Evolutionary conservation across 1,284 basidiomycete genomes (phyloP).

Genomic region (Irpex lacteus): DNA sequence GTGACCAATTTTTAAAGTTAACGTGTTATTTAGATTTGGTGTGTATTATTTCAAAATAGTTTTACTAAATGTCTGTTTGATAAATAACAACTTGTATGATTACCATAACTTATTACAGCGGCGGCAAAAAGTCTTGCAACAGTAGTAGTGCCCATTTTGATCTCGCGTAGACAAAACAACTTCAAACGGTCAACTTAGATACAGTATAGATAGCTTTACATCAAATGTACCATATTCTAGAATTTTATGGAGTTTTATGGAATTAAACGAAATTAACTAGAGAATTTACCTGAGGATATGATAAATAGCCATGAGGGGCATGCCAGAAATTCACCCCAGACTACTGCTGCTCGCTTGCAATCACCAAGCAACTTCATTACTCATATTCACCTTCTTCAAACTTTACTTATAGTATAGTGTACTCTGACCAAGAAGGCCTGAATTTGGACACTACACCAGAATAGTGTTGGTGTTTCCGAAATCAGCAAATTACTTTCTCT

Average conservation of each 20-base stretch:
- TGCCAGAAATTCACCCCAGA: neutral
- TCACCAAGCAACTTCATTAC: too few relatives aligned
- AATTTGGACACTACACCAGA: neutral
- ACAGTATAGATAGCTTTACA: neutral
- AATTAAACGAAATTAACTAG: too few relatives aligned
- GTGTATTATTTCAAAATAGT: too few relatives aligned
- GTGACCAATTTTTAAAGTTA: too few relatives aligned
- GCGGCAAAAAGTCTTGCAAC: neutral
- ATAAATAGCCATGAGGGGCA: neutral
- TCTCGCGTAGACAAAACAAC: neutral
- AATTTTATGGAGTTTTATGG: too few relatives aligned
- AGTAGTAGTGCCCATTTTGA: too few relatives aligned
- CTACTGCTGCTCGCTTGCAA: neutral
- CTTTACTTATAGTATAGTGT: neutral
- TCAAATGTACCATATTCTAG: too few relatives aligned
- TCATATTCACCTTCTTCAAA: neutral
- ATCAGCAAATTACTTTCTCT: neutral
- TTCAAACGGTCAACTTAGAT: neutral
- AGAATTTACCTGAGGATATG: too few relatives aligned
- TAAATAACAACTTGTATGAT: too few relatives aligned
- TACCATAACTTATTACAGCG: too few relatives aligned
- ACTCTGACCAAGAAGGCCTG: neutral
- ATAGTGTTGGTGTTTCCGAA: neutral
- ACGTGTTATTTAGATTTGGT: too few relatives aligned
- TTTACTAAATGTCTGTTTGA: too few relatives aligned